Percentiles rank a stretch among this genome's conserved stretches.
phyloP scores from a whole-genome alignment of 345 rosid species.

The Hibiscus syriacus region DNA sequence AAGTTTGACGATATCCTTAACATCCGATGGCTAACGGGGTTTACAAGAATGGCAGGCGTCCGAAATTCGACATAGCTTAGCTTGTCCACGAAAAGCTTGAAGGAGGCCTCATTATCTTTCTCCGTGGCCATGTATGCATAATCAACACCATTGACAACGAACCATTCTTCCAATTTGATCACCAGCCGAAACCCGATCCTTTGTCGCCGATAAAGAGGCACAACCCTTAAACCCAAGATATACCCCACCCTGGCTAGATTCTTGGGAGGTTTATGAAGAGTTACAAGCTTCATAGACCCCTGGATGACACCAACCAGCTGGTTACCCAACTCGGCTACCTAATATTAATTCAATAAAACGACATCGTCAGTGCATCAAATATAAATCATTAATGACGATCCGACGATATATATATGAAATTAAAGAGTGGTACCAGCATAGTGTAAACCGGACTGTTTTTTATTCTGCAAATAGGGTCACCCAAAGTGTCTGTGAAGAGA shows the following conservation, averaged over 20 bases:
- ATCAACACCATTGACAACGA: conserved; percentile 38
- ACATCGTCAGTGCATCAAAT: neutral
- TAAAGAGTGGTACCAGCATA: conserved; percentile 54
- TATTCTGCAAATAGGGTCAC: conserved; percentile 87
- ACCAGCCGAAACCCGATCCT: conserved; percentile 56
- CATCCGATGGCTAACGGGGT: conserved; percentile 39
- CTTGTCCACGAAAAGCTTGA: conserved; percentile 41
- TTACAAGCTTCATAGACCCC: conserved; percentile 64
- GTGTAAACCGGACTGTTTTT: conserved; percentile 53
- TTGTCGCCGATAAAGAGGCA: conserved; percentile 43
- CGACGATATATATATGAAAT: neutral
- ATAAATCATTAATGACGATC: neutral
- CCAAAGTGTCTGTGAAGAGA: conserved; percentile 65
- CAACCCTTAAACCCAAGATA: conserved; percentile 55
- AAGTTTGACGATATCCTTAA: conserved; percentile 25
- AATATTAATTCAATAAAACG: conserved; percentile 4
- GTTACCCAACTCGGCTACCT: conserved; percentile 59
- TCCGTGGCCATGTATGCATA: conserved; percentile 78
- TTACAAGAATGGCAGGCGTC: conserved; percentile 56
- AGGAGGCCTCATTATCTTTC: conserved; percentile 64
- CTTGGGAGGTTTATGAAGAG: conserved; percentile 28
- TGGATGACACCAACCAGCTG: conserved; percentile 66
- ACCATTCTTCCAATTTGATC: conserved; percentile 64
- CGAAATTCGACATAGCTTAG: conserved; percentile 46
- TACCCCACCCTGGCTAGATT: conserved; percentile 54